A percentile compares a stretch with the other conserved stretches of the same genome.
phyloP scores from a whole-genome alignment of 345 rosid species.

The Eucalyptus caleyi region DNA sequence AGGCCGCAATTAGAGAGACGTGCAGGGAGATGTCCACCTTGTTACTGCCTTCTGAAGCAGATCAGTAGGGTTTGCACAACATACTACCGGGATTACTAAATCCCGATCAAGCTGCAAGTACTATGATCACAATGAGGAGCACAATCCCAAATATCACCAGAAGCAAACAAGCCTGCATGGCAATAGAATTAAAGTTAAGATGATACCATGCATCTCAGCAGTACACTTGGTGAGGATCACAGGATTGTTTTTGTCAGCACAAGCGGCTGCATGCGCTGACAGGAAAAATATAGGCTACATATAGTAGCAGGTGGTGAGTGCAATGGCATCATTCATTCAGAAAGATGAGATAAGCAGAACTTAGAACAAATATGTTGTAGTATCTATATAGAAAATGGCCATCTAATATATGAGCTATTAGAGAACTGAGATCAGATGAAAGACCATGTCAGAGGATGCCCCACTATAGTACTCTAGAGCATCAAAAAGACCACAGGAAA shows the following conservation, averaged over 20 bases:
- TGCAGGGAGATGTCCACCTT: background rate
- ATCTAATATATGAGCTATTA: background rate
- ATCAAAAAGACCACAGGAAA: too few relatives aligned
- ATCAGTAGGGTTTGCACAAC: background rate
- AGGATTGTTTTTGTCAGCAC: background rate
- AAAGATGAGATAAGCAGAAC: background rate
- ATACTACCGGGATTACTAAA: background rate
- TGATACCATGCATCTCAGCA: background rate
- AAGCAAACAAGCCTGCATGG: slow-evolving; percentile 69
- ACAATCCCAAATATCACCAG: slow-evolving; percentile 83
- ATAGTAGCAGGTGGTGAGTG: background rate
- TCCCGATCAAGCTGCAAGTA: slow-evolving; percentile 45
- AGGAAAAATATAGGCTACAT: background rate
- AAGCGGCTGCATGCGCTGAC: background rate
- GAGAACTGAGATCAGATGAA: background rate
- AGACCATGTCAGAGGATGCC: background rate
- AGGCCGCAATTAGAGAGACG: background rate
- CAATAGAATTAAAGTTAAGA: background rate
- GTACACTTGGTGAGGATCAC: background rate
- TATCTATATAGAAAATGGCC: background rate
- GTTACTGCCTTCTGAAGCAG: background rate
- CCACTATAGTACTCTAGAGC: background rate
- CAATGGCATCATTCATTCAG: background rate
- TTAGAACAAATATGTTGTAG: background rate
- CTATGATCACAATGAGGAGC: slow-evolving; percentile 69